These are phyloP conservation scores for Boletus barrowsii DNA, from an alignment of 768 basidiomycete genomes.

Conservation along the genomic window DNA sequence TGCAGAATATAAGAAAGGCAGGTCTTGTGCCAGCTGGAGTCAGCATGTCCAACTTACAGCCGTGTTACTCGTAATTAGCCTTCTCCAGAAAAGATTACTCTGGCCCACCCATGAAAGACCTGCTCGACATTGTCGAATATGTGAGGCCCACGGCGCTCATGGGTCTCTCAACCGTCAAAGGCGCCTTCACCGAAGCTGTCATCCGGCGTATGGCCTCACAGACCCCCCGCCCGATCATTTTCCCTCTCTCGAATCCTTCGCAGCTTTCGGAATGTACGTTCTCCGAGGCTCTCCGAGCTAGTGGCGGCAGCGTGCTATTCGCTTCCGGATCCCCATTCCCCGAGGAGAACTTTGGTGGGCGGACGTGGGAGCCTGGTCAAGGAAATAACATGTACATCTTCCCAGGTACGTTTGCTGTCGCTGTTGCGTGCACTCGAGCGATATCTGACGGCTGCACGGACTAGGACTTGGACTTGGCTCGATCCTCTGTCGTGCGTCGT, in stretches of 20 bases:
- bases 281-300: slow-evolving; percentile 66
- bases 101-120: slow-evolving; percentile 69
- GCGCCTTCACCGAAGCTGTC: slow-evolving; percentile 71
- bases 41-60: not conserved
- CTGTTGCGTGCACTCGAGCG: not conserved
- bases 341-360: slow-evolving; percentile 52
- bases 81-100: slow-evolving; percentile 81
- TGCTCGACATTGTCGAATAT: slow-evolving; percentile 74
- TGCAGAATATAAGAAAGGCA: slow-evolving; percentile 83
- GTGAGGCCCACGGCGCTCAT: slow-evolving; percentile 87
- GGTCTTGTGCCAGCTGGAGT: slow-evolving; percentile 17
- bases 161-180: slow-evolving; percentile 85
- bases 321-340: slow-evolving; percentile 89
- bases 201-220: slow-evolving; percentile 74
- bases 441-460: slow-evolving; percentile 1
- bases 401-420: slow-evolving; percentile 43
- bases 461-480: slow-evolving; percentile 60
- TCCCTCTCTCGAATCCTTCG: slow-evolving; percentile 89
- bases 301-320: slow-evolving; percentile 75
- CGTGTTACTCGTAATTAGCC: slow-evolving; percentile 39
- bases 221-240: slow-evolving; percentile 85
- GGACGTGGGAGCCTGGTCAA: slow-evolving; percentile 72
- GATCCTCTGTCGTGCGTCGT: slow-evolving; percentile 63
- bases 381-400: slow-evolving; percentile 95
- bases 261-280: slow-evolving; percentile 80